Conservation (phyloP, 2,329 filamentous ascomycete genomes). For the Apiospora rasikravindrae region DNA sequence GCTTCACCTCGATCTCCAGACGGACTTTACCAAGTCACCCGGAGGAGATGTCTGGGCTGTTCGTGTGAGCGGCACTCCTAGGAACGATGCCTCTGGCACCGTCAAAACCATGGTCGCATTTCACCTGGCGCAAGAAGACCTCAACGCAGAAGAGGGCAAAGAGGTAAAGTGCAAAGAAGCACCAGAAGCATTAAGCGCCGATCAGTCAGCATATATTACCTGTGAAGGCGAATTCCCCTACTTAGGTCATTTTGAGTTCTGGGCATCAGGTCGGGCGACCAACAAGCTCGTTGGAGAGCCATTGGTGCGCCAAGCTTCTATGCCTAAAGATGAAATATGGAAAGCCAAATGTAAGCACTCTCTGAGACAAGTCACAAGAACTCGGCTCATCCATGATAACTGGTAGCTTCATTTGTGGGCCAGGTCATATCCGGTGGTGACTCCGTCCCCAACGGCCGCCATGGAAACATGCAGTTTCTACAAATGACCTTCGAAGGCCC, state of each 20-base stretch:
- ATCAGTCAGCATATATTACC: conserved; percentile 76
- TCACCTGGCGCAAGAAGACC: conserved; percentile 59
- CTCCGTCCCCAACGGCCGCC: conserved; percentile 68
- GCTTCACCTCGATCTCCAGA: conserved; percentile 89
- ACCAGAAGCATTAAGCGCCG: conserved; percentile 76
- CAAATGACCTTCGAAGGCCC: conserved; percentile 90
- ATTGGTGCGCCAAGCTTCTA: conserved; percentile 70
- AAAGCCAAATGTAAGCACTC: conserved; percentile 70
- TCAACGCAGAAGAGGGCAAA: conserved; percentile 53
- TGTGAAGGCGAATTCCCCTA: conserved; percentile 66
- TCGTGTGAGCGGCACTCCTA: conserved; percentile 80
- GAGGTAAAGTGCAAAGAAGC: conserved; percentile 74
- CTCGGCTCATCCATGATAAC: conserved; percentile 79
- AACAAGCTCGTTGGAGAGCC: conserved; percentile 67
- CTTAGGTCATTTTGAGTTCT: conserved; percentile 69
- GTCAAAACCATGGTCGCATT: conserved; percentile 76
- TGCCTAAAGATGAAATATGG: conserved; percentile 77
- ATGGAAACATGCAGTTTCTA: conserved; percentile 83
- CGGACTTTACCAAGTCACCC: conserved; percentile 90
- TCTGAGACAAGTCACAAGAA: conserved; percentile 57
- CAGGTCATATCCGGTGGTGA: conserved; percentile 68
- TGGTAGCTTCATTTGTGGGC: conserved; percentile 50
- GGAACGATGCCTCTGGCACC: conserved; percentile 68
- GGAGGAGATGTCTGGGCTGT: conserved; percentile 94
- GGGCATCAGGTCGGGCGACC: conserved; percentile 68